phyloP scores from a whole-genome alignment of 2,329 filamentous ascomycete species.

The Blumeria hordei region DNA sequence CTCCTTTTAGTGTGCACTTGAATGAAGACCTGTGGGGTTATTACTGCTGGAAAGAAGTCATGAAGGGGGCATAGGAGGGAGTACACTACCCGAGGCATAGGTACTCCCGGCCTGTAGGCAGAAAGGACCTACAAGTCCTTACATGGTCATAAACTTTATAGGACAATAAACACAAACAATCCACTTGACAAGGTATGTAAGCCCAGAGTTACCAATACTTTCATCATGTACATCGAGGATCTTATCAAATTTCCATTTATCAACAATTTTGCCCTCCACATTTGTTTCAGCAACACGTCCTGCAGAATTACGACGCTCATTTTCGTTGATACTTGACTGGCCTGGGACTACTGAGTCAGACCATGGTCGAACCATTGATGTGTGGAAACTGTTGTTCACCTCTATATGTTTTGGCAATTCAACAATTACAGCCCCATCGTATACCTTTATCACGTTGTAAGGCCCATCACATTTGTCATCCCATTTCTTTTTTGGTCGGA shows the following conservation, averaged over 20 bases:
- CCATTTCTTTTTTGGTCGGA: background rate
- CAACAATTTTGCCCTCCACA: background rate
- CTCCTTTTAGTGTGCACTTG: too few relatives aligned
- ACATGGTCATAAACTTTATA: too few relatives aligned
- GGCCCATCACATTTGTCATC: background rate
- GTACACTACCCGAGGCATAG: too few relatives aligned
- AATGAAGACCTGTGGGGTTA: too few relatives aligned
- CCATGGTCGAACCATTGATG: background rate
- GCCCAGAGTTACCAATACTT: slow-evolving; percentile 14
- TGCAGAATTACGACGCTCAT: background rate
- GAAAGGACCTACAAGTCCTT: too few relatives aligned
- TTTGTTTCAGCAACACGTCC: background rate
- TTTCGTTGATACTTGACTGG: too few relatives aligned
- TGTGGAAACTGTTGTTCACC: background rate
- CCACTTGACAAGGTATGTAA: background rate
- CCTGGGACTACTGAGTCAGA: background rate
- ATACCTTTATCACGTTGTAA: background rate
- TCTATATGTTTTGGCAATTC: background rate
- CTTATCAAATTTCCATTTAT: too few relatives aligned
- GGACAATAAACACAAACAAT: too few relatives aligned
- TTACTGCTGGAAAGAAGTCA: too few relatives aligned
- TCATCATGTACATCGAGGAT: slow-evolving; percentile 44
- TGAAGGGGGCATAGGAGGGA: too few relatives aligned
- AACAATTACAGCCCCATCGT: background rate
- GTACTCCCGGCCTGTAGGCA: too few relatives aligned